Conservation (phyloP, 345 rosid genomes). For the Eucalyptus erythrocorys region DNA sequence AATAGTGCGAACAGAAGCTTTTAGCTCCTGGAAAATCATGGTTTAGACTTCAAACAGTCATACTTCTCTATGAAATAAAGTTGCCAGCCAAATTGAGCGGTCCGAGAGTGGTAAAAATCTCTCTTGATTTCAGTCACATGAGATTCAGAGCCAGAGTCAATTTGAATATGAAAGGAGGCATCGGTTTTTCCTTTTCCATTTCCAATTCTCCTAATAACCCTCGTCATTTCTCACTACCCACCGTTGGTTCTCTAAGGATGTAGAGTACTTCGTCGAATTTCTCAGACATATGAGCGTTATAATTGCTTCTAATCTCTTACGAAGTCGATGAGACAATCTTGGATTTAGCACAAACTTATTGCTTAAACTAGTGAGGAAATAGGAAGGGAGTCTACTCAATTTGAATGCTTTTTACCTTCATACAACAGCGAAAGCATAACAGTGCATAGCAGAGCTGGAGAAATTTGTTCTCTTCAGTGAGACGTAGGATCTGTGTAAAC, state of each 20-base stretch:
- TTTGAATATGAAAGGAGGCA: background rate
- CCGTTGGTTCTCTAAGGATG: background rate
- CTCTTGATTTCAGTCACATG: background rate
- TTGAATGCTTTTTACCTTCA: background rate
- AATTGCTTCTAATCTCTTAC: background rate
- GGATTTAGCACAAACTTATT: background rate
- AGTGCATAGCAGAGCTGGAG: background rate
- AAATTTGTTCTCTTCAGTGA: background rate
- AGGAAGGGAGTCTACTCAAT: background rate
- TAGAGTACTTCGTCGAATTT: background rate
- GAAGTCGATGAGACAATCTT: background rate
- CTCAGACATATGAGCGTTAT: rapidly evolving
- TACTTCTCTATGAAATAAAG: background rate
- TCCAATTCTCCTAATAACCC: background rate
- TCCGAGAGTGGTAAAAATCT: background rate
- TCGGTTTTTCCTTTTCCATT: background rate
- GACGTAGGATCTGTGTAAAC: background rate
- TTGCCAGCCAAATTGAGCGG: background rate
- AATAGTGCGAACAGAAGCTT: background rate
- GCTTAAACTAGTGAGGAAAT: background rate
- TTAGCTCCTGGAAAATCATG: background rate
- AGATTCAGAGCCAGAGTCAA: background rate
- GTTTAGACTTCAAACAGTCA: background rate
- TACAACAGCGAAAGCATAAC: background rate
- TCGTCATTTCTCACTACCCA: background rate